Conservation (phyloP, 257 asterid species). For the Solanum tarapatanum region DNA sequence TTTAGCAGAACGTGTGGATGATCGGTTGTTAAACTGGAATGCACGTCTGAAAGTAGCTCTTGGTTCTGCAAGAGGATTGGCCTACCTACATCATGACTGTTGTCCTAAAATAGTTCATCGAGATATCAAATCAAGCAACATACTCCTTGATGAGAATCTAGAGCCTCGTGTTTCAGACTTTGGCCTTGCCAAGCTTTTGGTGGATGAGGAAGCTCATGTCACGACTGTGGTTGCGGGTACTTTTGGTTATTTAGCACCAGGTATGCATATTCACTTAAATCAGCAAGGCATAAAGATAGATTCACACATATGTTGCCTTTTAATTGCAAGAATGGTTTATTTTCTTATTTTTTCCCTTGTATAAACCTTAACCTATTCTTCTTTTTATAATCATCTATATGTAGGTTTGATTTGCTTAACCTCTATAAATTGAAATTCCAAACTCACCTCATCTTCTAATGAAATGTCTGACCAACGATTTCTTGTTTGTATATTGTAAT, state of each 20-base stretch:
- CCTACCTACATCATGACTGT: conserved; percentile 92
- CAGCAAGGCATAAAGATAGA: not conserved
- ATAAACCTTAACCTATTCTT: not conserved
- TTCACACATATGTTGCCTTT: not conserved
- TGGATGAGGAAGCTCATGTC: conserved; percentile 89
- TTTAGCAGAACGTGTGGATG: conserved; percentile 32
- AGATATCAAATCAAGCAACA: conserved; percentile 87
- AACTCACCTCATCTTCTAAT: not conserved
- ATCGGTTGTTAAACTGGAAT: conserved; percentile 57
- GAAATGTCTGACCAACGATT: not conserved
- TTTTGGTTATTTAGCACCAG: conserved; percentile 96
- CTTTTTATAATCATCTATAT: not conserved
- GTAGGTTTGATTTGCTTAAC: not conserved
- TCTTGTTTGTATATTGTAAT: not conserved
- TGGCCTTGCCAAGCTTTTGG: conserved; percentile 91
- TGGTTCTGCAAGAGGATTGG: conserved; percentile 92
- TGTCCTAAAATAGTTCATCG: conserved; percentile 81
- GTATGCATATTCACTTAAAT: conserved; percentile 19
- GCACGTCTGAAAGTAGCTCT: conserved; percentile 72
- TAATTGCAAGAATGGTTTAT: not conserved
- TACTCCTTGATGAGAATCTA: conserved; percentile 83
- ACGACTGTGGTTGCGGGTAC: conserved; percentile 98
- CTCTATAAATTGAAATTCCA: not conserved
- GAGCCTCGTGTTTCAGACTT: conserved; percentile 93
- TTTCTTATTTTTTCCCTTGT: not conserved